These are phyloP conservation scores for Leishmania braziliensis DNA, from an alignment of 208 protist genomes.

Conservation along the genomic window DNA sequence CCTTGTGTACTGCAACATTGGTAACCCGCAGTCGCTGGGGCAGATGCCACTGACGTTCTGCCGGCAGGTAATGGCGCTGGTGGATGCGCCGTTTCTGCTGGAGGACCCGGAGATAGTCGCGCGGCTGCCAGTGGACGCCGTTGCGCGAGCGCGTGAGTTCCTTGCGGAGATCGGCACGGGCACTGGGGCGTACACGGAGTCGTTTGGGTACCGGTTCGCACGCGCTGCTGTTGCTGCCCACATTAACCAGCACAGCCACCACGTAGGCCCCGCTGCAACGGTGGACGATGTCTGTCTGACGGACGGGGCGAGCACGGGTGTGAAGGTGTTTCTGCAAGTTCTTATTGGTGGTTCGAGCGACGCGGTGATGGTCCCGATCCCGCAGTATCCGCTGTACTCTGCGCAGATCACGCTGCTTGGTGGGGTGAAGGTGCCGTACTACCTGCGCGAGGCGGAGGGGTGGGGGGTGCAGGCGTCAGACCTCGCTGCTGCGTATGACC, in stretches of 20 bases:
- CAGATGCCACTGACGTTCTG: slow-evolving; percentile 98
- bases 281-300: slow-evolving; percentile 93
- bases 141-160: slow-evolving; percentile 86
- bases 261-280: slow-evolving; percentile 35
- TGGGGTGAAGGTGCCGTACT: slow-evolving; percentile 93
- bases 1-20: slow-evolving; percentile 99
- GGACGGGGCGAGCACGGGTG: slow-evolving; percentile 95
- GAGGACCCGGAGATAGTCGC: slow-evolving; percentile 44
- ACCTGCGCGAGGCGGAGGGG: slow-evolving; percentile 91
- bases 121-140: slow-evolving; percentile 90
- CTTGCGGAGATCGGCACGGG: slow-evolving; percentile 52
- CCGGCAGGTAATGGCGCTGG: slow-evolving; percentile 91
- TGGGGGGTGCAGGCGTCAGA: slow-evolving; percentile 89
- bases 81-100: slow-evolving; percentile 78
- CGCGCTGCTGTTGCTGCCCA: slow-evolving; percentile 93
- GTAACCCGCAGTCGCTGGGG: slow-evolving; percentile 97
- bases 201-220: slow-evolving; percentile 88
- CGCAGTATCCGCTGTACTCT: slow-evolving; percentile 99
- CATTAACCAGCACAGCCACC: slow-evolving; percentile 94
- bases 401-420: slow-evolving; percentile 95
- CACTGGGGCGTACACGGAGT: slow-evolving; percentile 97
- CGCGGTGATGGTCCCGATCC: slow-evolving; percentile 97
- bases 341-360: slow-evolving; percentile 75
- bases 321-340: slow-evolving; percentile 89
- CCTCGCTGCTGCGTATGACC: slow-evolving; percentile 63